phyloP scores from a whole-genome alignment of 352 stramenopile species.

The Globisporangium perplexum region DNA sequence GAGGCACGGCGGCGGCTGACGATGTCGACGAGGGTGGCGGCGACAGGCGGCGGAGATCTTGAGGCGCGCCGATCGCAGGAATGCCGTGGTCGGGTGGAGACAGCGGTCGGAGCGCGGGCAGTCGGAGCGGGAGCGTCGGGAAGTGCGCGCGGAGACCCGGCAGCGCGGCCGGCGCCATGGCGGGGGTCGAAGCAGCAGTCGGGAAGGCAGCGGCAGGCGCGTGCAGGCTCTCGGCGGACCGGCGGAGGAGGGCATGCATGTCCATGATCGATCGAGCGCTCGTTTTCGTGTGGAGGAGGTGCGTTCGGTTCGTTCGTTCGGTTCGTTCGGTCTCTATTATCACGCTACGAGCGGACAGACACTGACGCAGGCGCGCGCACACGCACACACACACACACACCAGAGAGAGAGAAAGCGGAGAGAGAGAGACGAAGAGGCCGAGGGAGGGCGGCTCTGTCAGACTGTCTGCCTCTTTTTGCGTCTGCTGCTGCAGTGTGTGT shows the following conservation, averaged over 20 bases:
- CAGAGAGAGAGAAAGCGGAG: not conserved
- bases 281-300: not conserved
- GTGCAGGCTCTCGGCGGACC: constrained; percentile 14
- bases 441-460: no score
- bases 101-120: constrained; percentile 24
- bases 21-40: constrained; percentile 17
- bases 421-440: no score
- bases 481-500: not conserved
- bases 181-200: not conserved
- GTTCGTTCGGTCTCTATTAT: constrained; percentile 3
- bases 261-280: constrained; percentile 34
- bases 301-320: not conserved
- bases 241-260: constrained; percentile 72
- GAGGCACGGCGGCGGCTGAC: constrained; percentile 5
- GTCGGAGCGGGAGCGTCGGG: constrained; percentile 34
- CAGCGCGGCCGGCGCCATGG: constrained; percentile 12
- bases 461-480: not conserved
- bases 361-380: constrained; percentile 1
- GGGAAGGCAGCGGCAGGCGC: constrained; percentile 18
- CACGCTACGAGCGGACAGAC: constrained; percentile 1
- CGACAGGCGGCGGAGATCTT: constrained; percentile 22
- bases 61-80: not conserved
- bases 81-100: constrained; percentile 1
- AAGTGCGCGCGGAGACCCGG: constrained; percentile 40
- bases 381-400: no score